A percentile compares a stretch with the other conserved stretches of the same genome.
Conservation (phyloP, 2,329 filamentous ascomycete species). For the Ophiostoma piceae region DNA sequence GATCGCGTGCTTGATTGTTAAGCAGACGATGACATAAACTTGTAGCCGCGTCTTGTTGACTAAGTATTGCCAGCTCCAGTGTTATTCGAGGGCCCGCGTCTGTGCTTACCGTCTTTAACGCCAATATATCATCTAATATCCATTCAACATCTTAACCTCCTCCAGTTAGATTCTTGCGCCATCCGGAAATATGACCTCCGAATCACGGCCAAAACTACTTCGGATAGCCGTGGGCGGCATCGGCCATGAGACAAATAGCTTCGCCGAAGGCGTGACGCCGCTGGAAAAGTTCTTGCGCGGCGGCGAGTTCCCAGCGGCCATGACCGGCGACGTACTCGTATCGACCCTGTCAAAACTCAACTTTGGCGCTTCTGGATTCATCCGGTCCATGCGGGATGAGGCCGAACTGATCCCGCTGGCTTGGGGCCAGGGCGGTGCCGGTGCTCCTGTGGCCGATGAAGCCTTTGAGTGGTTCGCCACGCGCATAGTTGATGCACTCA, state of each 20-base stretch:
- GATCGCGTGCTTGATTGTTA: neutral
- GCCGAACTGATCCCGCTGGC: neutral
- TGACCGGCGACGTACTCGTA: neutral
- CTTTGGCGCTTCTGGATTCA: neutral
- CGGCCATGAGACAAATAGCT: slow-evolving; percentile 10
- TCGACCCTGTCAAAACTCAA: neutral
- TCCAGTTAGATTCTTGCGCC: neutral
- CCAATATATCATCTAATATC: neutral
- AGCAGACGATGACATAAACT: neutral
- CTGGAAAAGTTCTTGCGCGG: neutral
- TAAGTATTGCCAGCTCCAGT: neutral
- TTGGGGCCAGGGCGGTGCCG: neutral
- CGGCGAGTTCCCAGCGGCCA: slow-evolving; percentile 4
- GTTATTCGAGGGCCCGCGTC: neutral
- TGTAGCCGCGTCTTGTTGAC: neutral
- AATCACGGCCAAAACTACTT: neutral
- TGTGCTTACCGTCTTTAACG: neutral
- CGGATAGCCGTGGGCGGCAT: slow-evolving; percentile 12
- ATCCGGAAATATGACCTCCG: neutral
- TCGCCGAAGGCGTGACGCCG: slow-evolving; percentile 5
- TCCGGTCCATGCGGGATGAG: neutral
- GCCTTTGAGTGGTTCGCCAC: neutral
- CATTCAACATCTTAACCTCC: neutral
- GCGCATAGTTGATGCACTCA: neutral
- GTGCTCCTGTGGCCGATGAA: neutral